These are phyloP conservation scores for Cymbidium sinense DNA, from an alignment of 106 monocot species.

Conservation along the genomic window DNA sequence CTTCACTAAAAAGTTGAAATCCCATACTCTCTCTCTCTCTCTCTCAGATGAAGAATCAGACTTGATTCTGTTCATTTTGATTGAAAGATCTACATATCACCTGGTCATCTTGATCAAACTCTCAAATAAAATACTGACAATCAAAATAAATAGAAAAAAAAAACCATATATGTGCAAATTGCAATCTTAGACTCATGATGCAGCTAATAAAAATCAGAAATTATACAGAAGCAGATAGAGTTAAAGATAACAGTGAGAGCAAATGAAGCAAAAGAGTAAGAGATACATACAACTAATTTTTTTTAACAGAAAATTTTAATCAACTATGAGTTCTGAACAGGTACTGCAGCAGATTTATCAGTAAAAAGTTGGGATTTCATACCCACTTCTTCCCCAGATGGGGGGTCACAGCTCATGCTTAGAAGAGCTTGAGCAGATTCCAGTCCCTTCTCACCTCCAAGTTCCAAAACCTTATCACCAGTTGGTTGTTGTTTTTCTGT, in stretches of 20 bases:
- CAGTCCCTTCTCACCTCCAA: slow-evolving; percentile 34
- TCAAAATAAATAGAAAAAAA: too few relatives aligned
- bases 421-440: slow-evolving; percentile 69
- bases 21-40: too few relatives aligned
- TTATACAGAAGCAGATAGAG: slow-evolving; percentile 36
- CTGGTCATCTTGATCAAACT: too few relatives aligned
- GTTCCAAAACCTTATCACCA: slow-evolving; percentile 24
- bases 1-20: too few relatives aligned
- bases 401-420: slow-evolving; percentile 34
- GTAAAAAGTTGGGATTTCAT: slow-evolving; percentile 29
- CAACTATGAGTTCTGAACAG: slow-evolving; percentile 44
- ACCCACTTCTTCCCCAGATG: slow-evolving; percentile 21
- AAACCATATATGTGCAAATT: too few relatives aligned
- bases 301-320: slow-evolving; percentile 1
- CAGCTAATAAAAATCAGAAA: neutral
- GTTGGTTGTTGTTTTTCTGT: neutral
- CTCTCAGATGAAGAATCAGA: too few relatives aligned
- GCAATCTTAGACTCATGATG: too few relatives aligned
- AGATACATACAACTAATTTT: slow-evolving; percentile 6
- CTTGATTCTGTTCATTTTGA: too few relatives aligned
- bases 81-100: too few relatives aligned
- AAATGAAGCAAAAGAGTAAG: neutral
- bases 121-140: too few relatives aligned
- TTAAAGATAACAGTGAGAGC: neutral
- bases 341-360: slow-evolving; percentile 42